A percentile compares a stretch with the other conserved stretches of the same genome.
These are phyloP conservation scores for Hyphopichia fennica DNA, from an alignment of 1,139 yeast genomes.

Conservation along the genomic window DNA sequence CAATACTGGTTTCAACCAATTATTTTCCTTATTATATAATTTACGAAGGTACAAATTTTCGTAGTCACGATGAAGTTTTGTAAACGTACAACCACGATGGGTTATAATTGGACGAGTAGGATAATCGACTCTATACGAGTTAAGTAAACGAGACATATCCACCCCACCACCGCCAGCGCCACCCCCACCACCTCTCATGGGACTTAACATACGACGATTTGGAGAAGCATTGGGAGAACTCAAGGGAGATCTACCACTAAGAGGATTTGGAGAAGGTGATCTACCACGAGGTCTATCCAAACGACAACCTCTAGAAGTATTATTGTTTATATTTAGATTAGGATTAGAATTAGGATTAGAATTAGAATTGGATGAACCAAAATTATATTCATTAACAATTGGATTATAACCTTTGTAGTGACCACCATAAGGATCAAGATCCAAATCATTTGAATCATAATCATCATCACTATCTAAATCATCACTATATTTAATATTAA, in stretches of 20 bases:
- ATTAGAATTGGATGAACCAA: too few species aligned
- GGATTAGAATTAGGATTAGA: too few species aligned
- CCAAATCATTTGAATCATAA: slow-evolving; percentile 6
- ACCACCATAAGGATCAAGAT: slow-evolving; percentile 3
- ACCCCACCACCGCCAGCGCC: neutral
- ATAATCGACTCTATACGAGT: slow-evolving; percentile 20
- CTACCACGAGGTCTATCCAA: neutral
- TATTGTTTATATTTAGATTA: too few species aligned
- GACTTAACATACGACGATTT: slow-evolving; percentile 1
- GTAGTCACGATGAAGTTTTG: slow-evolving; percentile 46
- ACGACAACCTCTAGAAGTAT: neutral
- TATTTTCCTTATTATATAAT: slow-evolving; percentile 21
- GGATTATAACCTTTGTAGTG: neutral
- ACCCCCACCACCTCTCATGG: neutral
- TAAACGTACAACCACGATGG: slow-evolving; percentile 51
- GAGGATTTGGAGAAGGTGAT: slow-evolving; percentile 1
- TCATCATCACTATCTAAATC: slow-evolving; percentile 15
- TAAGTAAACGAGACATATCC: neutral
- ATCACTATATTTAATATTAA: slow-evolving; percentile 17
- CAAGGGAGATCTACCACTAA: neutral
- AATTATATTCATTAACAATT: neutral
- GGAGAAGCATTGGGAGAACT: slow-evolving; percentile 3
- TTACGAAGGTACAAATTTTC: slow-evolving; percentile 36
- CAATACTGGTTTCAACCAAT: slow-evolving; percentile 33
- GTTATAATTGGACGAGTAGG: slow-evolving; percentile 56